Percentiles rank a stretch among this genome's conserved stretches.
phyloP scores from a whole-genome alignment of 2,329 filamentous ascomycete genomes.

The Colletotrichum noveboracense region DNA sequence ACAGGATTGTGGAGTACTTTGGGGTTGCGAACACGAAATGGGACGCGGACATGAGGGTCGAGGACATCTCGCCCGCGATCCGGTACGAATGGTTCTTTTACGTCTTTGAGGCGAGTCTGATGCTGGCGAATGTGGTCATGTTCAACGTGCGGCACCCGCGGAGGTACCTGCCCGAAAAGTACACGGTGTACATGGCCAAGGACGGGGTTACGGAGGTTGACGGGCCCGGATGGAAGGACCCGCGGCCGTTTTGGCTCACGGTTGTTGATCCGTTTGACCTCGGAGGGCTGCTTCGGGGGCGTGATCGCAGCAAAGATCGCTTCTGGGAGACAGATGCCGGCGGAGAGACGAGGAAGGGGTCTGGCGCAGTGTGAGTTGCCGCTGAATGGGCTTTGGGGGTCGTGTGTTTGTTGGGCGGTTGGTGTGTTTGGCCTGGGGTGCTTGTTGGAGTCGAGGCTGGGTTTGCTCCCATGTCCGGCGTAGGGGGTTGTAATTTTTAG shows the following conservation, averaged over 20 bases:
- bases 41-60: constrained; percentile 40
- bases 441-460: background rate
- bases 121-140: constrained; percentile 55
- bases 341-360: background rate
- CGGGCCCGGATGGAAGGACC: constrained; percentile 55
- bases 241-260: constrained; percentile 46
- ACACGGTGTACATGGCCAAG: constrained; percentile 53
- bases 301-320: constrained; percentile 31
- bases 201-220: constrained; percentile 56
- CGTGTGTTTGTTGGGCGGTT: background rate
- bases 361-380: background rate
- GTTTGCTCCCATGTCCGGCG: background rate
- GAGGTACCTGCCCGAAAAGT: constrained; percentile 52
- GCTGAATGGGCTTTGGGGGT: background rate
- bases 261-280: constrained; percentile 48
- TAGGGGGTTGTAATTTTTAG: background rate
- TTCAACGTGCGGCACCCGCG: constrained; percentile 58
- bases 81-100: constrained; percentile 66
- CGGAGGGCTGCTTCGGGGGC: constrained; percentile 35
- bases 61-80: constrained; percentile 47
- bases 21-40: constrained; percentile 46
- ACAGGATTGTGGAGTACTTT: constrained; percentile 65
- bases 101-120: constrained; percentile 59
- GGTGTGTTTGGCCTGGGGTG: background rate
- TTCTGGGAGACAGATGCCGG: constrained; percentile 38